Base-by-base conservation (phyloP, 140 eudicot genomes). In the Anethum foeniculum region DNA sequence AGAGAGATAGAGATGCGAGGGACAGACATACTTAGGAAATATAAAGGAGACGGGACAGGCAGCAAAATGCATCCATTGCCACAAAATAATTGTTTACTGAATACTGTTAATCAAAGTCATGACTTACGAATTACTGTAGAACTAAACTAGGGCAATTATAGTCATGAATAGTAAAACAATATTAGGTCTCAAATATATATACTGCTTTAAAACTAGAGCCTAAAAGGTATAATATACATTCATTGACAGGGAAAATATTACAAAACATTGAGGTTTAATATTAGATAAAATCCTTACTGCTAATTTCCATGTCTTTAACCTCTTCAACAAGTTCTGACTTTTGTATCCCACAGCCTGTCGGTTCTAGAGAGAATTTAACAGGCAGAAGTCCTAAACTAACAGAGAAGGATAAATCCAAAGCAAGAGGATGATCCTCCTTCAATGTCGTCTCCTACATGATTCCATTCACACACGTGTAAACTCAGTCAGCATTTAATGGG, bases 351-450 rank as follows among this genome's bases (percentile, higher is more conserved):
- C 99, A 96, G 34, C 98, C 96, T 49, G 96, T 85, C n/a, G 98
- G 93, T 85, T 76, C 84, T 28, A 96, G 81, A 80, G 98, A 88
- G 56, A 96, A 76, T 46, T 84, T 85, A 75, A 89, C 88, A 75
- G 98, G 99, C 80, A 96, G 79, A 83, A 96, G 96, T 51, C 98
- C 98, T 44, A 96, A 87, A 88, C 96, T 90, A 82, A 91, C 81
- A 54, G 90, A 44, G 81, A 93, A 96, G 41, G 92, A 85, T 15
- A 91, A 68, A 83, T 90, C 87, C 75, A 93, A 81, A 56, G 89
- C 89, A 87, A 96, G 90, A 65, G 99, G 98, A 91, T 96, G 99
- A 86, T 96, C 94, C 84, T 96, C 99, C 86, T 85, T 89, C 48
- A 93, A 84, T 79, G 75, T 75, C 65, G 86, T 81, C 13, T 91